Evolutionary conservation across 257 asterid genomes (phyloP).

Genomic region (Apocynum venetum): DNA sequence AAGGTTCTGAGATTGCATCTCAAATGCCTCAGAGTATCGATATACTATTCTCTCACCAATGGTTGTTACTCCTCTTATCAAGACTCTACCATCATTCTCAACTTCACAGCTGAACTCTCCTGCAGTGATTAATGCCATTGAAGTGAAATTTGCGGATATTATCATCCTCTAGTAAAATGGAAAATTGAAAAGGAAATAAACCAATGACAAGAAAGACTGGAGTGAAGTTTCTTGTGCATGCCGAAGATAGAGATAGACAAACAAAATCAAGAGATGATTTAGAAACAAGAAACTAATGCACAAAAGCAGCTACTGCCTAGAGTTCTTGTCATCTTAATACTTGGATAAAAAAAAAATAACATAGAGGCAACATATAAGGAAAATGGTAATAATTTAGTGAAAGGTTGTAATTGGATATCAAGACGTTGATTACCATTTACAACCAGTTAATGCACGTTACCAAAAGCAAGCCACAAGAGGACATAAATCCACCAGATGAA

Average conservation of each 20-base stretch:
- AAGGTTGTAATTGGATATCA: neutral
- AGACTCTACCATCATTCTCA: conserved; percentile 62
- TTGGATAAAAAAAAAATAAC: neutral
- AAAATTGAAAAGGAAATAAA: neutral
- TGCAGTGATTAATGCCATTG: conserved; percentile 21
- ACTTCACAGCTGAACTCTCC: conserved; percentile 83
- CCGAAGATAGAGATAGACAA: neutral
- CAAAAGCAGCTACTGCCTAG: neutral
- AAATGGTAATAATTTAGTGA: neutral
- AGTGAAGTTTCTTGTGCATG: neutral
- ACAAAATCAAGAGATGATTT: neutral
- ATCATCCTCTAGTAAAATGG: neutral
- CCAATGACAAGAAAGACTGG: neutral
- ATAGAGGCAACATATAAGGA: neutral
- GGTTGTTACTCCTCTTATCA: conserved; percentile 61
- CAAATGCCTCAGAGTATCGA: conserved; percentile 47
- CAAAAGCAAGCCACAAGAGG: neutral
- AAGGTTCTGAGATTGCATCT: conserved; percentile 76
- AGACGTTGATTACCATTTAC: neutral
- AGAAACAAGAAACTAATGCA: neutral
- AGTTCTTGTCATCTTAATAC: too few relatives aligned
- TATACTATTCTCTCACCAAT: conserved; percentile 50
- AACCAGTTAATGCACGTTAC: neutral
- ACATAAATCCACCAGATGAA: neutral
- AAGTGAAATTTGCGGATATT: neutral